Evolutionary conservation across 2,329 filamentous ascomycete species (phyloP).

Genomic region (Calonectria hongkongensis): DNA sequence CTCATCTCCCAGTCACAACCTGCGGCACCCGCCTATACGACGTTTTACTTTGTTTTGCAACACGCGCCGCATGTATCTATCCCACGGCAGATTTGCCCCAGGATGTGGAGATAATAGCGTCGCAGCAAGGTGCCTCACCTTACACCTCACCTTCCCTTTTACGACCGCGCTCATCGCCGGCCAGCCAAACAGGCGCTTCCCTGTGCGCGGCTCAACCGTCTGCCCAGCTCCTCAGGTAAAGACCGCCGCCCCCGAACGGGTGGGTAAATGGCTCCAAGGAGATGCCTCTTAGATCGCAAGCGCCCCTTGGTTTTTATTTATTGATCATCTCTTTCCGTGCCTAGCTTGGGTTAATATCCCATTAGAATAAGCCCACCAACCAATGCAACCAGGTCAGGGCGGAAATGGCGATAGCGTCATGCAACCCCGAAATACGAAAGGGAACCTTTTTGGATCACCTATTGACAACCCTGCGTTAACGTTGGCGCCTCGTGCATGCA

Average conservation of each 20-base stretch:
- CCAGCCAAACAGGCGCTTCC: constrained; percentile 5
- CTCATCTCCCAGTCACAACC: constrained; percentile 11
- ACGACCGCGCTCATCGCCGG: constrained; percentile 8
- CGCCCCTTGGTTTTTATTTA: constrained; percentile 38
- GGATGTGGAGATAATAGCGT: constrained; percentile 37
- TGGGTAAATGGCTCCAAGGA: neutral
- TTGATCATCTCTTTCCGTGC: constrained; percentile 24
- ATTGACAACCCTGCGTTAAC: constrained; percentile 42
- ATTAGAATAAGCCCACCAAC: constrained; percentile 38
- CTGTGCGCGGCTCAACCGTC: constrained; percentile 27
- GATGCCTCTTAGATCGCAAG: constrained; percentile 26
- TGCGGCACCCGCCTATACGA: neutral
- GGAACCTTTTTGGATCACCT: constrained; percentile 25
- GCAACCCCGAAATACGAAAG: constrained; percentile 45
- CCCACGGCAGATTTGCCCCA: constrained; percentile 29
- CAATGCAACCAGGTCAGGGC: constrained; percentile 41
- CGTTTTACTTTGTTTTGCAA: constrained; percentile 7
- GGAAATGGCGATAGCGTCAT: constrained; percentile 51
- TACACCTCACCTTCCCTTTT: constrained; percentile 23
- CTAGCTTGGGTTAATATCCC: constrained; percentile 35
- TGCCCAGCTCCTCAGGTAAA: constrained; percentile 16
- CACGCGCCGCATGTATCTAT: constrained; percentile 17
- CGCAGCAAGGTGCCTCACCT: constrained; percentile 9
- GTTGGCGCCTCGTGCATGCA: constrained; percentile 38
- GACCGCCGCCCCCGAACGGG: constrained; percentile 11